Evolutionary conservation across 495 filamentous ascomycete species (phyloP), one percentile per base, ranked within the genome.

Genomic region (Pyrenopolyporus hunteri): DNA sequence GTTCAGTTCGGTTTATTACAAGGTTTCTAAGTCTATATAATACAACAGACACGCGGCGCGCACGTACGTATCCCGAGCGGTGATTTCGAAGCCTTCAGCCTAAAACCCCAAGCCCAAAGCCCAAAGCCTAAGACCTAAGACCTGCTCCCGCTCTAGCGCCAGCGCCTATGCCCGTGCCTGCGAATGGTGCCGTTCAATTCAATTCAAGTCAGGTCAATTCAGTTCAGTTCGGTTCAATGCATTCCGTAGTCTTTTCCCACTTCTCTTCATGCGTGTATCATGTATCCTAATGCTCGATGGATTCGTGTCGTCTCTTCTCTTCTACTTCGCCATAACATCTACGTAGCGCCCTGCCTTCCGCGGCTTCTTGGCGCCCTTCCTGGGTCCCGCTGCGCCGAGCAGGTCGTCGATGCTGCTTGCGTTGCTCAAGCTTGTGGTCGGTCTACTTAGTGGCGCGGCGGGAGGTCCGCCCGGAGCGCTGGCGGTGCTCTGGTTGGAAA

Each of bases 391-490:
- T 33, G 88, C 84, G 2, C 87, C 89, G 31, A 93, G 75, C 59
- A 96, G 76, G 69, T 96, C 92, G 68, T 96, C 92, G 59, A 96
- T 93, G 51, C 85, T 89, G 70, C 85, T 92, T 1, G 90, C 90
- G 59, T 86, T 87, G 67, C 89, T 92, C 76, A 93, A 79, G 20
- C 86, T 85, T 2, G 85, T 88, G 26, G 82, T 64, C 54, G 88
- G 86, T 59, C 87, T 65, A 54, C 78, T 79, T 0, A 78, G 74
- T n/a, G 80, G 77, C 29, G 63, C 71, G 42, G 56, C 70, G 3
- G 68, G 66, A 25, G 76, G 72, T 31, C 76, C 76, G 33, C 59
- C 68, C 9, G 63, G 48, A 14, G 56, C 39, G 11, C 69, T 69
- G 1, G 68, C 70, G 31, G 67, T 70, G 48, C 74, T 79, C 31